Evolutionary conservation across 306 rosid genomes (phyloP), one percentile per base, ranked within the genome.

Genomic region (Malus fusca): DNA sequence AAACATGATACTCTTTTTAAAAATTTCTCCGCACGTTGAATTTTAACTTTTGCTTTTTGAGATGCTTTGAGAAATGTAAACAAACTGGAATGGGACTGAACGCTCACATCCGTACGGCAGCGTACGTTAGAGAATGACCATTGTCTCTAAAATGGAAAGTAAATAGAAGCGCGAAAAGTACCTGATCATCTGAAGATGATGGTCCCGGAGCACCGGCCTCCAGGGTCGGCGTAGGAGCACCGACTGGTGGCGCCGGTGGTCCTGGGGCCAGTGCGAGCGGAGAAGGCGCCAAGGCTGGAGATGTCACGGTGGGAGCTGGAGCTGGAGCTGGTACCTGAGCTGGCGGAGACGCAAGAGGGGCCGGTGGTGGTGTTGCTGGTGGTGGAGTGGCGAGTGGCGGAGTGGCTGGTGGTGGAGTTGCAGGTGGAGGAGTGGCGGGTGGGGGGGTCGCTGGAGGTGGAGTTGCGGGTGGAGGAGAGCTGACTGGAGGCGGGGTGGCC

Each of bases 141-240:
- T 37, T 11, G 56, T 14, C 66, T 26, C 6, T 31, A 44, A 7
- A 22, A 48, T 26, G 13, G 5, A 6, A 17, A 42, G 8, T 37
- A 46, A 30, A 11, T 2, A 19, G 55, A 4, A 44, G 23, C 17
- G 19, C 6, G 2, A 28, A 22, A 72, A 76, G 68, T 83, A 90
- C 92, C 84, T 48, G 55, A 48, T 81, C 81, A 59, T 83, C 92
- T 30, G 56, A 75, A 56, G 88, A 13, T 8, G 88, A 13, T 8
- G 97, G 97, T 17, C 91, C 75, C 1, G 89, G 81, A 26, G 89
- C 55, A 31, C 71, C 58, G 3, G 79, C 13, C 56, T 17, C 72
- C 35, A 75, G 79, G 60, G 87, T 70, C 4, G 98, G 97, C 43
- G 84, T 88, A 2, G 98, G 97, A 31, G 97, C 94, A 26, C 63